Base-by-base conservation (phyloP, 2,329 filamentous ascomycete genomes). In the Exophiala xenobiotica region DNA sequence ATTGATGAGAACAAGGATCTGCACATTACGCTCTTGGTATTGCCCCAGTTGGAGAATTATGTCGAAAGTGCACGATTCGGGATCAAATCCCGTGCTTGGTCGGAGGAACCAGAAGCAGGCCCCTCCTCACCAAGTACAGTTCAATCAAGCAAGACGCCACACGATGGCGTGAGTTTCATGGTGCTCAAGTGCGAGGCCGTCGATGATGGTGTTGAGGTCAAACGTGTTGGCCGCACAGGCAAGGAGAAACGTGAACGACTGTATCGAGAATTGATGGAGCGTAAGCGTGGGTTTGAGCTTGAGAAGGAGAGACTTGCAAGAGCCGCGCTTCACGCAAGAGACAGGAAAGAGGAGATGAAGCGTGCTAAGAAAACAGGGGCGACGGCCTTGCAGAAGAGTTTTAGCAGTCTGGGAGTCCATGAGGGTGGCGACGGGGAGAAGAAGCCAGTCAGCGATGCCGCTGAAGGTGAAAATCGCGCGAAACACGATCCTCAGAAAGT, bases 91-190 rank as follows among this genome's bases (percentile, higher is more conserved):
- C 83, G 90, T 22, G 82, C 86, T 53, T 96, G 90, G 77, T 60
- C 61, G 16, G 59, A 61, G 27, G 47, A 31, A 23, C 26, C 46
- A 11, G 47, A 46, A n/a, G 35, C 37, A 35, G 9, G 20, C 6
- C n/a, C 27, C 4, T 9, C 27, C 12, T 43, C 24, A n/a, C 9
- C 46, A 29, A 33, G n/a, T 24, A 16, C 18, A 4, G 14, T n/a
- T 31, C 27, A 31, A 14, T 4, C 2, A 9, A 48, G 46, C 16
- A 86, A 83, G 5, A 80, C 78, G 19, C 77, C 76, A 11, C 90
- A 96, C 64, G 90, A 95, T 61, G 91, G 91, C 2, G 81, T 96
- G 68, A 96, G 90, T 67, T 97, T 88, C 70, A 90, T 87, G 78
- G 81, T 99, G 41, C 78, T 84, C 55, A 82, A 83, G 46, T 80